Evolutionary conservation across 306 rosid genomes (phyloP).

Genomic region (Trichosanthes cucumerina): DNA sequence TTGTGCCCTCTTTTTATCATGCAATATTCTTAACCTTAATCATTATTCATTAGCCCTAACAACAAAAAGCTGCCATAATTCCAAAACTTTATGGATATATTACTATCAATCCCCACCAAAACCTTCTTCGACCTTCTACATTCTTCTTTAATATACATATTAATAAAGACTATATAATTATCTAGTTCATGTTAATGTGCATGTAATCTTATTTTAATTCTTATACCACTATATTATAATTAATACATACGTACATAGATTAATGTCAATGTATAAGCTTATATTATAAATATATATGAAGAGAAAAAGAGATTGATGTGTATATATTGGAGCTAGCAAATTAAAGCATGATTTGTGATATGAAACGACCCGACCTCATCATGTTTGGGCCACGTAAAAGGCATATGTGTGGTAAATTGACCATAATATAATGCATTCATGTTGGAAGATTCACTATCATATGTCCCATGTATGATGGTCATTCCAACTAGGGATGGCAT

Average conservation of each 20-base stretch:
- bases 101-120: neutral
- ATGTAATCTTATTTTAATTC: too few relatives aligned
- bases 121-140: neutral
- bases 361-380: conserved; percentile 38
- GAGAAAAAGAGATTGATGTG: neutral
- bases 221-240: too few relatives aligned
- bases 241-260: neutral
- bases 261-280: neutral
- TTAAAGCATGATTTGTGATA: neutral
- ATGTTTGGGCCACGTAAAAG: conserved; percentile 60
- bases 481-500: conserved; percentile 15
- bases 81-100: conserved; percentile 7
- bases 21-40: conserved; percentile 10
- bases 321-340: neutral
- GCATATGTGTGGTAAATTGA: conserved; percentile 37
- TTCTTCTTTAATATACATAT: neutral
- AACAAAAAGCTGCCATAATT: conserved; percentile 22
- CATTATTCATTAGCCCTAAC: conserved; percentile 8
- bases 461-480: conserved; percentile 32
- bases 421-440: conserved; percentile 12
- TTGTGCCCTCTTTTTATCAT: conserved; percentile 17
- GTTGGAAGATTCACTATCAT: conserved; percentile 24
- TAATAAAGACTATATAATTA: too few relatives aligned
- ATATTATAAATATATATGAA: neutral
- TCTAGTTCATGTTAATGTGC: too few relatives aligned